Base-by-base conservation (phyloP, 2,329 filamentous ascomycete genomes). In the Apiospora sp. region DNA sequence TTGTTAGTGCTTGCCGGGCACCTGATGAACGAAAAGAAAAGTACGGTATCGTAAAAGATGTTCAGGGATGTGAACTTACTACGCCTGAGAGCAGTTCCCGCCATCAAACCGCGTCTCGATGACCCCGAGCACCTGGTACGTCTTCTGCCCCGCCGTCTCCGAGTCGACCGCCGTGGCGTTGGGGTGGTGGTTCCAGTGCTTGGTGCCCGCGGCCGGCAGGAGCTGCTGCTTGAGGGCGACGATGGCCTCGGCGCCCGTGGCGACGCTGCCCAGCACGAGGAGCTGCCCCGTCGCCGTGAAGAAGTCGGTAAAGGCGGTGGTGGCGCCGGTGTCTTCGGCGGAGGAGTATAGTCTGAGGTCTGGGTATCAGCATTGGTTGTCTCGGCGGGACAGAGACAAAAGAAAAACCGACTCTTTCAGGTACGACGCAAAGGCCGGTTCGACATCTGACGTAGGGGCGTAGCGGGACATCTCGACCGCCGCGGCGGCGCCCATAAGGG, bases 101-200 rank as follows among this genome's bases (percentile, higher is more conserved):
- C 43, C 48, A n/a, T 70, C 68, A 34, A 44, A 70, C 5, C 48
- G 48, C 10, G 43, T 58, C 34, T 70, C 48, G 49, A 70, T 70
- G 13, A 58, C n/a, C 5, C 68, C 68, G 30, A 70, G 68, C 7
- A 70, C 68, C 48, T 70, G 68, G 68, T 41, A 44, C 12, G n/a
- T 43, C 37, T 70, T 70, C 14, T 51, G 46, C 14, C n/a, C 68
- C 19, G 13, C 30, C 19, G 68, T 70, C 22, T 70, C 68, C 27
- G 27, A 37, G 34, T 48, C 68, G 1, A 70, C 68, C 16, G 68
- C 58, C 27, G 68, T 70, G 0, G 13, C 68, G 34, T 70, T 70
- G 68, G 68, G 68, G 34, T n/a, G 19, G 34, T 70, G 68, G 48
- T 70, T 70, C 68, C 68, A 70, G 48, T 70, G 68, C 68, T 70